phyloP scores from a whole-genome alignment of 2,329 filamentous ascomycete species.

The Pestalotiopsis sp. region DNA sequence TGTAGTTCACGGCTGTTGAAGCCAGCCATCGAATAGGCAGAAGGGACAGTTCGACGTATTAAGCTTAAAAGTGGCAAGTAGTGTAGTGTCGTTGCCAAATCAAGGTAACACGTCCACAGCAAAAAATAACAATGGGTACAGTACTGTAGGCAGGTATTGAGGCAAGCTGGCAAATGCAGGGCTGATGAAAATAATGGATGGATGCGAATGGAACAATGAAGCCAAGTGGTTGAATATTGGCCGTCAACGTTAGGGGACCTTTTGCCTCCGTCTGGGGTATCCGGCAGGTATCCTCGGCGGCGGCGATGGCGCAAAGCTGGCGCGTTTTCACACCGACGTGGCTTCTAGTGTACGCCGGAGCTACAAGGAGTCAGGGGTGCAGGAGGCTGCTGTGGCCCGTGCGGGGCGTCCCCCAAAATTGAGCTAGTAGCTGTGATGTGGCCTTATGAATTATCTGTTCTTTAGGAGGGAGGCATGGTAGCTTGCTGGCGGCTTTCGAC shows the following conservation, averaged over 20 bases:
- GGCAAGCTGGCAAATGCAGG: conserved; percentile 13
- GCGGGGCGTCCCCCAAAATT: not conserved
- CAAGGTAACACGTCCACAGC: not conserved
- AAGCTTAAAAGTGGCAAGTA: conserved; percentile 11
- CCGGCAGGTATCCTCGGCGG: not conserved
- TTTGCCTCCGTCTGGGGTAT: conserved; percentile 1
- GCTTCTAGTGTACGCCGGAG: not conserved
- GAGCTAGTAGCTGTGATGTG: conserved; percentile 9
- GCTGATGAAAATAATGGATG: not conserved
- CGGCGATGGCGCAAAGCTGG: not conserved
- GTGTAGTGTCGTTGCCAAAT: not conserved
- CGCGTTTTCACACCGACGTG: not conserved
- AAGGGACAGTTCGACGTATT: not conserved
- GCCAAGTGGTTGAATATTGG: not conserved
- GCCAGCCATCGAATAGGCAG: not conserved
- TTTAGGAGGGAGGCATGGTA: not conserved
- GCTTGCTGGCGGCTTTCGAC: not conserved
- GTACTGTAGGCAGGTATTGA: not conserved
- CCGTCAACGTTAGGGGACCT: not conserved
- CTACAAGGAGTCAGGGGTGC: not conserved
- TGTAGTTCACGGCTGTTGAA: not conserved
- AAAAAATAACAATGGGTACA: not conserved
- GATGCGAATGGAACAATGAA: not conserved
- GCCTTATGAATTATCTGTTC: conserved; percentile 15
- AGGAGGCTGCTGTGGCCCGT: not conserved